Conservation (phyloP, 805 yeast genomes). For the Cyberlindnera mrakii region DNA sequence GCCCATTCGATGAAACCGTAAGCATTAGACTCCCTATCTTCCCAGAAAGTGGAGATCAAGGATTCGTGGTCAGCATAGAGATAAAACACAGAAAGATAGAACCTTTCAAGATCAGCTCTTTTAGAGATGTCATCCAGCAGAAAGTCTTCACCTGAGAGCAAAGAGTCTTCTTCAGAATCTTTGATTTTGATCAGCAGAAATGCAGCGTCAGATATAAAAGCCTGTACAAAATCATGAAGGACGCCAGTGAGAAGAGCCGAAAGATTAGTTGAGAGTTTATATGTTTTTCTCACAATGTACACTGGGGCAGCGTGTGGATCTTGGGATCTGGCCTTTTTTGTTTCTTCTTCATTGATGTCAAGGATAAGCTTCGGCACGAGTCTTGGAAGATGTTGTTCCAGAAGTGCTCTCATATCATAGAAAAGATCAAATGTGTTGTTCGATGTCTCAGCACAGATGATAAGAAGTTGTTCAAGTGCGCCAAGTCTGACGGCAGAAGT, state of each 20-base stretch:
- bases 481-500: conserved; percentile 55
- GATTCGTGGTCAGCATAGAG: conserved; percentile 59
- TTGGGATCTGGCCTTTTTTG: conserved; percentile 27
- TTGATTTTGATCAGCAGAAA: conserved; percentile 59
- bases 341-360: conserved; percentile 41
- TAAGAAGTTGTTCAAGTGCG: conserved; percentile 62
- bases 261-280: conserved; percentile 20
- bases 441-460: conserved; percentile 53
- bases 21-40: conserved; percentile 55
- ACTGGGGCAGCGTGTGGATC: conserved; percentile 17
- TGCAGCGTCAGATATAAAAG: conserved; percentile 59
- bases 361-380: conserved; percentile 45
- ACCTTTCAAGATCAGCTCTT: conserved; percentile 82
- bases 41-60: conserved; percentile 60
- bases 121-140: conserved; percentile 59
- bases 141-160: conserved; percentile 51
- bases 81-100: conserved; percentile 69
- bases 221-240: conserved; percentile 46
- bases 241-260: conserved; percentile 29
- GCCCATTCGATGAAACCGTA: conserved; percentile 90
- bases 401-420: conserved; percentile 59
- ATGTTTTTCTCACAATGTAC: conserved; percentile 17
- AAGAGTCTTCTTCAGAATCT: conserved; percentile 69
- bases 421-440: conserved; percentile 40
- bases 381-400: conserved; percentile 62